phyloP scores from a whole-genome alignment of 805 yeast genomes.

The Kodamaea lidongshanica region DNA sequence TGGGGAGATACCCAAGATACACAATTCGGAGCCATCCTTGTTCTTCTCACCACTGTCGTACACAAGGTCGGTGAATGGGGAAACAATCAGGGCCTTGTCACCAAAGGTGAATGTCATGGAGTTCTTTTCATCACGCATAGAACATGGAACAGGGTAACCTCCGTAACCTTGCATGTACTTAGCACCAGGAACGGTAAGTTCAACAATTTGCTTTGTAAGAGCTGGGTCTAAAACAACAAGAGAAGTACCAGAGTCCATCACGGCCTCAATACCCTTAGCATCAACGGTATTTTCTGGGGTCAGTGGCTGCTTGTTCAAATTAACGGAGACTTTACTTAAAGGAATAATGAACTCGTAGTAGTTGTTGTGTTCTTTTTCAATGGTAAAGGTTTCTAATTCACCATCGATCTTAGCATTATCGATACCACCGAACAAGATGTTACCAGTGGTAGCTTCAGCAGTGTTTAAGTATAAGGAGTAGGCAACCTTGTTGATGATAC shows the following conservation, averaged over 20 bases:
- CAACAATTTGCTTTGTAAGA: conserved; percentile 5
- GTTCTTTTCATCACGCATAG: conserved; percentile 7
- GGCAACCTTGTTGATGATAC: conserved; percentile 18
- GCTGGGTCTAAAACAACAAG: conserved; percentile 37
- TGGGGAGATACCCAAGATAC: conserved; percentile 4
- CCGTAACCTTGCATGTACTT: conserved; percentile 3
- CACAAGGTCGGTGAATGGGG: conserved; percentile 13
- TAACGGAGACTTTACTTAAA: conserved; percentile 13
- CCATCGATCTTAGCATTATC: conserved; percentile 21
- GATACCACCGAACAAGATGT: conserved; percentile 25
- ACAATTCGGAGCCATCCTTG: background rate
- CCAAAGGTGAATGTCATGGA: conserved; percentile 11
- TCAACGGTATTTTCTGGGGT: conserved; percentile 2
- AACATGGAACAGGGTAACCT: conserved; percentile 14
- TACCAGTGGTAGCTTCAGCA: conserved; percentile 15
- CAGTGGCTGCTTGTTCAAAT: conserved; percentile 2
- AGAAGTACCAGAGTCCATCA: conserved; percentile 58
- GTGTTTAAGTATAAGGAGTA: conserved; percentile 23
- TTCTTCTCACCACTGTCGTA: conserved; percentile 9
- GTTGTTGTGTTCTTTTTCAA: conserved; percentile 5
- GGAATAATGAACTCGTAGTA: conserved; percentile 15
- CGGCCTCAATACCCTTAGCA: conserved; percentile 25
- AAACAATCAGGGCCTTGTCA: conserved; percentile 6
- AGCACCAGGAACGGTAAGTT: conserved; percentile 5
- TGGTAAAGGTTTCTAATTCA: conserved; percentile 14